Percentiles rank a stretch among this genome's conserved stretches.
phyloP scores from a whole-genome alignment of 225 moss, liverwort and hornwort genomes.

The Pseudisothecium myosuroides region DNA sequence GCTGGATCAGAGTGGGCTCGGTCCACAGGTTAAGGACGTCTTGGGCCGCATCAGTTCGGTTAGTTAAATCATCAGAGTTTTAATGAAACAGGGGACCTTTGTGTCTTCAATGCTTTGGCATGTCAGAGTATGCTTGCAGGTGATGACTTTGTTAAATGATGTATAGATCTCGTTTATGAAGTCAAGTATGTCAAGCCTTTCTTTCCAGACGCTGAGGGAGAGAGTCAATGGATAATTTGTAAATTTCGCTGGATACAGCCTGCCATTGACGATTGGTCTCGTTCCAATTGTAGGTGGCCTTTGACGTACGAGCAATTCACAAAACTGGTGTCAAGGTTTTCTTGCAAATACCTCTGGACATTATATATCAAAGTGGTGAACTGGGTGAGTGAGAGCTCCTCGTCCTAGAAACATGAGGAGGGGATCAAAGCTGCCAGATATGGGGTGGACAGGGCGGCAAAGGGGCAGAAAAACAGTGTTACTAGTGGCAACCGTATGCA shows the following conservation, averaged over 20 bases:
- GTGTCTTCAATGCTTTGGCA: not conserved
- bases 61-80: not conserved
- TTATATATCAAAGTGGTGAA: not conserved
- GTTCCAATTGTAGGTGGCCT: not conserved
- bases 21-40: slow-evolving; percentile 1
- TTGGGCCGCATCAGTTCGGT: slow-evolving; percentile 2
- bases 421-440: slow-evolving; percentile 12
- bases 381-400: not conserved
- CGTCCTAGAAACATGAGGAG: slow-evolving; percentile 20
- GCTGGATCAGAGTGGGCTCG: slow-evolving; percentile 10
- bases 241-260: not conserved
- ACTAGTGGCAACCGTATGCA: not conserved
- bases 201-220: not conserved
- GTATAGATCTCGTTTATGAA: not conserved
- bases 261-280: not conserved
- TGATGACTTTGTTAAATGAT: not conserved
- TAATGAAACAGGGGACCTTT: not conserved
- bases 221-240: not conserved
- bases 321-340: not conserved
- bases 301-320: not conserved
- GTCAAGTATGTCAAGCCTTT: not conserved
- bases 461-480: slow-evolving; percentile 7
- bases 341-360: not conserved
- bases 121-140: not conserved
- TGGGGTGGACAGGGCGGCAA: slow-evolving; percentile 19